Base-by-base conservation (phyloP, 2,329 filamentous ascomycete genomes). In the Hirsutella thompsonii region DNA sequence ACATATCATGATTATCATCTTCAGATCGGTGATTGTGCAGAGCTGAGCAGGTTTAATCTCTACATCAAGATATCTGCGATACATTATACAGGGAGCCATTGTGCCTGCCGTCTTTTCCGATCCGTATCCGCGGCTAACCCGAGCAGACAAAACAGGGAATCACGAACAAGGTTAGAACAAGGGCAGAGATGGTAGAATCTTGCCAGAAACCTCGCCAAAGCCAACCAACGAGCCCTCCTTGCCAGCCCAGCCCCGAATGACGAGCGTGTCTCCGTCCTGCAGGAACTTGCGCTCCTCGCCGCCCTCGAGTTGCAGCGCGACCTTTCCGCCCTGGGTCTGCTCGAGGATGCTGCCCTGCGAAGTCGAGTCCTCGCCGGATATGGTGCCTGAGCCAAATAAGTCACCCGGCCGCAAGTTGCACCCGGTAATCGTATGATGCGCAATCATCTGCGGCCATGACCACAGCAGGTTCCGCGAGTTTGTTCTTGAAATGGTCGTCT, bases 381-480 rank as follows among this genome's bases (percentile, higher is more conserved):
- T 89, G 0, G 85, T 92, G 8, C 85, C 85, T 1, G 79, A 84
- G 2, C 84, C 85, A 1, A 93, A 62, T 35, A 92, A 57, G 53
- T 93, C 85, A 36, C 85, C 85, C 0, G 79, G 70, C 5, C 76
- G 72, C 61, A 92, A 70, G 8, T 80, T 78, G 58, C 85, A 92
- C 6, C 85, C 85, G 0, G 79, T 82, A 43, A 86, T 73, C 3
- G 81, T 80, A 57, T 92, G 85, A 59, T 92, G 85, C 0, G 85
- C 74, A 28, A 92, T 66, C 83, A 90, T 89, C 55, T 92, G 86
- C 1, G 82, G 73, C 64, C 87, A 92, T 0, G 83, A 89, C 70
- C 79, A 92, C 2, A 90, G 68, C 1, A 92, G 66, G 39, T 68
- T 59, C 18, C 49, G 56, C 1, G 60, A 57, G 38, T 53, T 63